These are phyloP conservation scores for Mucor plumbeus DNA, from an alignment of 371 early-diverging fungal genomes.

Conservation along the genomic window DNA sequence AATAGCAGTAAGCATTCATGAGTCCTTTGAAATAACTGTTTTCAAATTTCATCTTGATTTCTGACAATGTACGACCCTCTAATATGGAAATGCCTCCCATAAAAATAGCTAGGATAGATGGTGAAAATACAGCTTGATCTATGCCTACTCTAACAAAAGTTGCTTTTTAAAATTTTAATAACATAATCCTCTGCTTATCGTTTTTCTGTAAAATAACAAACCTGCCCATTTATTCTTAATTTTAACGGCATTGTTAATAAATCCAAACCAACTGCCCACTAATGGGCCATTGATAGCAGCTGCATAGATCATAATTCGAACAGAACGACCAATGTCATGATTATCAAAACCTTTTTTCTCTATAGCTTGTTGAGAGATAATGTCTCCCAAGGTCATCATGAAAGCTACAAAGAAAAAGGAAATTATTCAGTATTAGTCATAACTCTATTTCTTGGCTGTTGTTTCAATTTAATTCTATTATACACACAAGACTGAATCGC, in stretches of 20 bases:
- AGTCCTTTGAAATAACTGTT: constrained; percentile 52
- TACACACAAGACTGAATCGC: constrained; percentile 25
- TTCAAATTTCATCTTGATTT: constrained; percentile 61
- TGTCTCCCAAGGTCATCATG: constrained; percentile 36
- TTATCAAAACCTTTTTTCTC: constrained; percentile 30
- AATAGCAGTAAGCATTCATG: constrained; percentile 69
- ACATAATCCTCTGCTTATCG: not conserved
- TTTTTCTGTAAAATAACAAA: not conserved
- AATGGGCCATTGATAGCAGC: constrained; percentile 35
- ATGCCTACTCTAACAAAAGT: constrained; percentile 51
- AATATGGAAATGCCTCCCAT: constrained; percentile 64
- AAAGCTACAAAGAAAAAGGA: constrained; percentile 13
- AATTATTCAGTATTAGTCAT: not conserved
- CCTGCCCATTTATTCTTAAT: constrained; percentile 30
- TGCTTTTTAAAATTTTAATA: constrained; percentile 11
- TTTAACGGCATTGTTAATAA: constrained; percentile 28
- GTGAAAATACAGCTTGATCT: constrained; percentile 73
- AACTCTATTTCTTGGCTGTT: too few relatives aligned
- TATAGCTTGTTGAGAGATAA: constrained; percentile 35
- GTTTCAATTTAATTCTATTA: not conserved
- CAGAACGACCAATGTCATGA: constrained; percentile 33
- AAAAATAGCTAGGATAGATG: constrained; percentile 66
- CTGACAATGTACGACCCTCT: constrained; percentile 56
- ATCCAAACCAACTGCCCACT: constrained; percentile 37
- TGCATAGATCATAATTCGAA: constrained; percentile 36